These are phyloP conservation scores for Favolaschia claudopus DNA, from an alignment of 768 basidiomycete species.

Conservation along the genomic window DNA sequence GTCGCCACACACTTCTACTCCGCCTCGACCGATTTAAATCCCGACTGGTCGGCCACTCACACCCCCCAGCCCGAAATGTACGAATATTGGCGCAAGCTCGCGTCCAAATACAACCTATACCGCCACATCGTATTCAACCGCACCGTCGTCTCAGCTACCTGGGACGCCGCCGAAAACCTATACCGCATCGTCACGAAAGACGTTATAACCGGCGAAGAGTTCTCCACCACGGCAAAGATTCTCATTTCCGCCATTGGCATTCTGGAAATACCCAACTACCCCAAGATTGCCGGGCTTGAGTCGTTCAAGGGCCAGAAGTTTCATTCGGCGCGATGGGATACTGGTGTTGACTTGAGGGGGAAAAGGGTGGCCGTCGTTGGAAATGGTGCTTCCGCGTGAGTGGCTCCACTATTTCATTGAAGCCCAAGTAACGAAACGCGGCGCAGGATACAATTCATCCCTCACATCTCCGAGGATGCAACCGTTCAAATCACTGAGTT, in stretches of 20 bases:
- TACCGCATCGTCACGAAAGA: conserved; percentile 42
- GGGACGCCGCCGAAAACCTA: conserved; percentile 43
- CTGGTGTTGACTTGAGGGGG: conserved; percentile 45
- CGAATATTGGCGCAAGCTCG: conserved; percentile 58
- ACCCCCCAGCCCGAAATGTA: conserved; percentile 57
- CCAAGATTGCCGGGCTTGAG: conserved; percentile 42
- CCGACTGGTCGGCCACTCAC: conserved; percentile 57
- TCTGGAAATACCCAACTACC: conserved; percentile 52
- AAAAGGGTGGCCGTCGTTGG: conserved; percentile 67
- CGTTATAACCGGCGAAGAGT: conserved; percentile 37
- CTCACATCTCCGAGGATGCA: conserved; percentile 52
- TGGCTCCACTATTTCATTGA: conserved; percentile 19
- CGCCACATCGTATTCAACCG: conserved; percentile 51
- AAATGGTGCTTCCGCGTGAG: conserved; percentile 64
- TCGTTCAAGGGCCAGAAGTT: conserved; percentile 58
- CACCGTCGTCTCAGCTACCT: conserved; percentile 47
- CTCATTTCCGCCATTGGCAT: conserved; percentile 60
- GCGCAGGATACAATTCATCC: not conserved
- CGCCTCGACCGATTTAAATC: conserved; percentile 62
- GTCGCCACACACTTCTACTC: conserved; percentile 62
- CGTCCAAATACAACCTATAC: conserved; percentile 51
- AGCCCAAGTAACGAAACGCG: too few species aligned
- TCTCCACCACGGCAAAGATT: conserved; percentile 48
- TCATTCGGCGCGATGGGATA: conserved; percentile 61
- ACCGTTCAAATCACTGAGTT: conserved; percentile 63